Evolutionary conservation across 345 rosid genomes (phyloP), one percentile per base, ranked within the genome.

Genomic region (Erodium maritimum): DNA sequence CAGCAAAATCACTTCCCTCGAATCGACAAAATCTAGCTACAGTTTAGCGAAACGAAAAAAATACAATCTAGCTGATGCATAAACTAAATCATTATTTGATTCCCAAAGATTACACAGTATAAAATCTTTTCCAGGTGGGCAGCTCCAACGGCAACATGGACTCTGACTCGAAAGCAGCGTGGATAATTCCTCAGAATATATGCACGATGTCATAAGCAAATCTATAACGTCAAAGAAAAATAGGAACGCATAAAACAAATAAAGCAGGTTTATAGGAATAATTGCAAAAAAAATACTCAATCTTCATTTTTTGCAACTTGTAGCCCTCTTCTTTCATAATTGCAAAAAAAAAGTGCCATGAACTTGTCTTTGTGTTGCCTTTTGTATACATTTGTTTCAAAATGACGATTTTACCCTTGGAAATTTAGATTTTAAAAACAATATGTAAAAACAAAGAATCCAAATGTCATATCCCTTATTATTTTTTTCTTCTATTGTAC

Each of bases 171-270:
- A 3, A 42, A 0, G 48, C 12, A 16, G 34, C 8, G 48, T 42
- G 8, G 23, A 19, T 17, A 16, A 17, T 51, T 34, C 50, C 65
- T 91, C 76, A 88, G 84, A 91, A 91, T 70, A 88, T 91, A 71
- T 93, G 97, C 64, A 93, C 91, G n/a, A 83, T 79, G 66, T 93
- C 99, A 46, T 89, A 93, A 1, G 97, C 99, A 71, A 93, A 87
- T 80, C 97, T 93, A 57, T 55, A 17, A 17, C 22, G 84, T 84
- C 65, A 86, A 91, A 63, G 80, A 78, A 79, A 58, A 17, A 61
- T 50, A 57, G 52, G n/a, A 55, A 19, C 59, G 19, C 10, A 5
- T 21, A 64, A 13, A 17, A 19, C 33, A 19, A 62, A 21, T 42
- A 42, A 42, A 42, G 2, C 48, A 7, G 14, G 2, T 42, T 42